phyloP scores from a whole-genome alignment of 129 eudicot genomes.

The Scalesia atractyloides region DNA sequence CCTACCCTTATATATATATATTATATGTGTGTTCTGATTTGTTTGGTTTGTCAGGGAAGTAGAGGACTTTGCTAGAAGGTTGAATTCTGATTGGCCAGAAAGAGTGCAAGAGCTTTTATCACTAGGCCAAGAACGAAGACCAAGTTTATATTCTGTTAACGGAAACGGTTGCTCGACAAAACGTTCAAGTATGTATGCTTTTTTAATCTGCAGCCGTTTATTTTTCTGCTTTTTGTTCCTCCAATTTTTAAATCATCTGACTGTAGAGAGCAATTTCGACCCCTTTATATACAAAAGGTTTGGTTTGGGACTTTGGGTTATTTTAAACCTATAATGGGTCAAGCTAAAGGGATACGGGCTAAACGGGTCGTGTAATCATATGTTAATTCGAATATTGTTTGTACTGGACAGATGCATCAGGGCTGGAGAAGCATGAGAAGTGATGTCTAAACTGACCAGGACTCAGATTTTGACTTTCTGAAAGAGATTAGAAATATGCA shows the following conservation, averaged over 20 bases:
- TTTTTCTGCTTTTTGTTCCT: neutral
- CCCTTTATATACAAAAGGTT: neutral
- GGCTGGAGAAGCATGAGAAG: conserved; percentile 41
- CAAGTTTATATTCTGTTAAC: conserved; percentile 39
- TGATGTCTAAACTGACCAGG: conserved; percentile 22
- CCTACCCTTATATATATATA: too few species aligned
- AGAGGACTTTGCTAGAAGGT: conserved; percentile 77
- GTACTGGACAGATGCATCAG: conserved; percentile 35
- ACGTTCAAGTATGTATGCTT: conserved; percentile 43
- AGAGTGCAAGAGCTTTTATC: conserved; percentile 75
- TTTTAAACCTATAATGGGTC: conserved; percentile 2
- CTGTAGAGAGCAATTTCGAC: neutral
- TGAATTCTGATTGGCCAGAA: conserved; percentile 82
- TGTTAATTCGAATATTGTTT: neutral
- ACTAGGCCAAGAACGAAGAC: conserved; percentile 57
- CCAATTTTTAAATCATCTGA: neutral
- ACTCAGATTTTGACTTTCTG: conserved; percentile 37
- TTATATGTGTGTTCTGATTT: conserved; percentile 19
- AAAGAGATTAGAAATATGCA: conserved; percentile 35
- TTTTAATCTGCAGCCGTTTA: neutral
- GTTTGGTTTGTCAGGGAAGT: conserved; percentile 58
- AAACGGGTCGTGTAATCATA: neutral
- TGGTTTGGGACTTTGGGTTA: neutral
- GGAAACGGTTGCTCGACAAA: conserved; percentile 54
- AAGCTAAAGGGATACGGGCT: neutral